A percentile compares a stretch with the other conserved stretches of the same genome.
Conservation (phyloP, 306 rosid genomes). For the Fragaria ananassa region DNA sequence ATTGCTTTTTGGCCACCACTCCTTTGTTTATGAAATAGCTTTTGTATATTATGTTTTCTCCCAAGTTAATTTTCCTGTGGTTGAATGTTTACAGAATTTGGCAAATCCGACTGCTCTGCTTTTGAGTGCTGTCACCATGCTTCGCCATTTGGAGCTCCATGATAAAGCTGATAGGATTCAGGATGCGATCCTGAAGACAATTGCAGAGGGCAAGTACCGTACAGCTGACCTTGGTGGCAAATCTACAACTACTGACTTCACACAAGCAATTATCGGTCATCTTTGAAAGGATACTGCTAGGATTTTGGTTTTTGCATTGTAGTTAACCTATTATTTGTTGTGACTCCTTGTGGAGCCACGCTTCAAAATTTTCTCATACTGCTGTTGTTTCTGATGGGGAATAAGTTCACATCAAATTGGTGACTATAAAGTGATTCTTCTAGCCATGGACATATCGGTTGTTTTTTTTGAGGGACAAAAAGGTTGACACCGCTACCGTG, state of each 20-base stretch:
- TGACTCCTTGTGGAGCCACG: conserved; percentile 29
- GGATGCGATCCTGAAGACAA: conserved; percentile 73
- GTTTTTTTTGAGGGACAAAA: conserved; percentile 1
- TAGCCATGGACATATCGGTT: conserved; percentile 19
- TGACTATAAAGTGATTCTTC: conserved; percentile 26
- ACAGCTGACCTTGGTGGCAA: conserved; percentile 95
- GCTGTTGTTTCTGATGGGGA: conserved; percentile 27
- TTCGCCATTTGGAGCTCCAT: conserved; percentile 75
- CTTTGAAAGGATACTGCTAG: conserved; percentile 41
- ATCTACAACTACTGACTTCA: conserved; percentile 73
- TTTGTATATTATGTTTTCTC: neutral
- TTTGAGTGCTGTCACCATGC: conserved; percentile 80
- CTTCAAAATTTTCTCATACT: conserved; percentile 26
- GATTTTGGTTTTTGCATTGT: conserved; percentile 27
- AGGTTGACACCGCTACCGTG: neutral
- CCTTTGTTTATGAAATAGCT: neutral
- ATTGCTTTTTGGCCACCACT: neutral
- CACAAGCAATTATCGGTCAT: conserved; percentile 73
- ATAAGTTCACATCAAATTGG: conserved; percentile 46
- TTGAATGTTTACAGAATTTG: conserved; percentile 59
- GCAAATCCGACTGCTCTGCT: conserved; percentile 97
- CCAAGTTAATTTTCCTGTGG: conserved; percentile 22
- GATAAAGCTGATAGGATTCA: conserved; percentile 82
- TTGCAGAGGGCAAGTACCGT: conserved; percentile 85
- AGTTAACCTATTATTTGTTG: conserved; percentile 29